Conservation (phyloP, 176 grass and related monocot species). For the Alloteropsis semialata region DNA sequence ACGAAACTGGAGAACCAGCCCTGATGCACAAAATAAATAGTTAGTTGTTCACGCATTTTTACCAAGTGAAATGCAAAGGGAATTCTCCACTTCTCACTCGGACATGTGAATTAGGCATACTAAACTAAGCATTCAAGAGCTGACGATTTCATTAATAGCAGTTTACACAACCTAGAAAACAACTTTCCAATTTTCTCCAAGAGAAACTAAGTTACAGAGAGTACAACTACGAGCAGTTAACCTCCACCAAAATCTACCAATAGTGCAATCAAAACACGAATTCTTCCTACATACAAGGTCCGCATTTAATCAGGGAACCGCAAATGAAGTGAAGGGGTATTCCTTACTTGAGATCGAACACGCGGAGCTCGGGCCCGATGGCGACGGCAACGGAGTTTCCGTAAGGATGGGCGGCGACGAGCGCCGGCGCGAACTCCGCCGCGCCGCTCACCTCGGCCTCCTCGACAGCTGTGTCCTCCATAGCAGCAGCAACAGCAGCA, state of each 20-base stretch:
- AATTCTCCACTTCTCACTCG: neutral
- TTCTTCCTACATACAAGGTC: neutral
- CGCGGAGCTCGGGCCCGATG: constrained; percentile 78
- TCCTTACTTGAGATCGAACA: constrained; percentile 80
- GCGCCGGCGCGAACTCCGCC: constrained; percentile 71
- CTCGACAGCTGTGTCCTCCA: constrained; percentile 47
- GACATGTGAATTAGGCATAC: neutral
- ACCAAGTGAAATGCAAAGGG: neutral
- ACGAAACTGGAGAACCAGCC: constrained; percentile 33
- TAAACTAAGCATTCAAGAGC: neutral
- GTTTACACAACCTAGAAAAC: neutral
- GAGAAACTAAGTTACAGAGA: too few relatives aligned
- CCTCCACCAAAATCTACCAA: neutral
- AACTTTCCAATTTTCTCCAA: neutral
- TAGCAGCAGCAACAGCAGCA: constrained; percentile 10
- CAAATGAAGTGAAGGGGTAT: neutral
- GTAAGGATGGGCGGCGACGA: constrained; percentile 60
- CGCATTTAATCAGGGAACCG: neutral
- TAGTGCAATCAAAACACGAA: neutral
- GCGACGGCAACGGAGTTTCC: constrained; percentile 66
- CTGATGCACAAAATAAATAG: constrained; percentile 39
- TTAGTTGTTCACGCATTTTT: neutral
- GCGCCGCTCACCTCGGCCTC: constrained; percentile 56
- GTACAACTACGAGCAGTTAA: neutral
- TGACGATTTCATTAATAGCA: neutral